Evolutionary conservation across 2,329 filamentous ascomycete genomes (phyloP).

Genomic region (Colletotrichum higginsianum): DNA sequence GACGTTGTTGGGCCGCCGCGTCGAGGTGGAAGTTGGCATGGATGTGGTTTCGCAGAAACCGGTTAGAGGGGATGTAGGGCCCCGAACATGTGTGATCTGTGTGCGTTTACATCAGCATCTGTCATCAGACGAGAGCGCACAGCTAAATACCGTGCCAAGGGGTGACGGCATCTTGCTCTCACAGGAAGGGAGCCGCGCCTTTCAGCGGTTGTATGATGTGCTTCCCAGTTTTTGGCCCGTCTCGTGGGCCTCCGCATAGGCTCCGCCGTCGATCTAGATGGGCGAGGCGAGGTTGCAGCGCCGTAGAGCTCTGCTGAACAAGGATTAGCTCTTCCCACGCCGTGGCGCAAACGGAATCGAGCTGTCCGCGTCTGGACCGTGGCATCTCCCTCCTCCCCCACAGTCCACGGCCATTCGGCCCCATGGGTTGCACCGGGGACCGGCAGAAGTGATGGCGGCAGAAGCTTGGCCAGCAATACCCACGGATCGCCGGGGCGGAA

Average conservation of each 20-base stretch:
- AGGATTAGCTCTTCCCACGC: conserved; percentile 13
- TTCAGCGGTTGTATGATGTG: conserved; percentile 21
- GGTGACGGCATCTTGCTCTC: background rate
- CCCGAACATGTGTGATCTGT: background rate
- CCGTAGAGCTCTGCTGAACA: conserved; percentile 2
- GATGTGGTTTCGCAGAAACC: background rate
- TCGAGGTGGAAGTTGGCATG: background rate
- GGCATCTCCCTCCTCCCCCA: background rate
- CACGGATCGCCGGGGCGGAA: conserved; percentile 27
- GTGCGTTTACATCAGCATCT: conserved; percentile 40
- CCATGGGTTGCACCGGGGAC: conserved; percentile 11
- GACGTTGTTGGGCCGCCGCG: background rate
- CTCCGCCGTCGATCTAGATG: conserved; percentile 1
- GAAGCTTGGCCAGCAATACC: background rate
- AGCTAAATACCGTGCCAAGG: background rate
- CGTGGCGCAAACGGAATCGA: conserved; percentile 34
- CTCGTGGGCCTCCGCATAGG: conserved; percentile 12
- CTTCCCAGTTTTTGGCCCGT: conserved; percentile 5
- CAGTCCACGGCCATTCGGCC: conserved; percentile 11
- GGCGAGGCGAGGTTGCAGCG: conserved; percentile 39
- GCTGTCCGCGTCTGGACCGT: conserved; percentile 35
- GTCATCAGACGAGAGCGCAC: conserved; percentile 8
- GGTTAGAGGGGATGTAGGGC: background rate
- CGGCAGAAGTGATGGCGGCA: background rate
- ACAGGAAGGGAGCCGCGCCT: conserved; percentile 24